Evolutionary conservation across 805 yeast genomes (phyloP), one percentile per base, ranked within the genome.

Genomic region (Wickerhamiella azyma): DNA sequence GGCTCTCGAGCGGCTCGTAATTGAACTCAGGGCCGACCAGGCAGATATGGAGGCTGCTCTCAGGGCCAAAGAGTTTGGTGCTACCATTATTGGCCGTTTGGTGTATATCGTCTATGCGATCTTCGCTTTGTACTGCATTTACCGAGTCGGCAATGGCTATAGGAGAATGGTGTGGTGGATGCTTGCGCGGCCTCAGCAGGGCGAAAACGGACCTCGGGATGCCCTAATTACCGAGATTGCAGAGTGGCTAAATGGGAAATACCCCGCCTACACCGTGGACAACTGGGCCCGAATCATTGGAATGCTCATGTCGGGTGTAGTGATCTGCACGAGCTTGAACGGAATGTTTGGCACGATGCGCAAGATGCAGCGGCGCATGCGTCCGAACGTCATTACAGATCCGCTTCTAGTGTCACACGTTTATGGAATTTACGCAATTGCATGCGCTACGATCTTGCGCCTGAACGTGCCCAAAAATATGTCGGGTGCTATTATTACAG

Each of bases 101-200:
- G 50, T 54, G 45, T 41, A 47, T 9, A 30, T 50, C 16, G 47
- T 57, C 9, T 64, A 60, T 49, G 50, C 54, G 6, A 48, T 57
- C 8, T 67, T 67, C 47, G 59, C 70, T 7, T 35, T 61, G 8
- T 67, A 67, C 57, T 67, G 71, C 48, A 53, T 67, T 9, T 67
- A 67, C 56, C 54, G 70, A n/a, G 57, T 67, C 11, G 35, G 57
- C 42, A 65, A 58, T 44, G 57, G 62, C 11, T 52, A 49, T 38
- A 26, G 53, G 9, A 51, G 59, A 9, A 33, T 56, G 51, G 50
- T 51, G 13, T 56, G 59, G 59, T 56, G 52, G 50, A 21, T 54
- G 16, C 38, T 50, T 45, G 24, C 48, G n/a, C 32, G 44, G 7
- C 48, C 45, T 1, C 40, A 39, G 16, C 47, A 35, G 16, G 48